Base-by-base conservation (phyloP, 2,329 filamentous ascomycete species). In the Aspergillus hiratsukae region DNA sequence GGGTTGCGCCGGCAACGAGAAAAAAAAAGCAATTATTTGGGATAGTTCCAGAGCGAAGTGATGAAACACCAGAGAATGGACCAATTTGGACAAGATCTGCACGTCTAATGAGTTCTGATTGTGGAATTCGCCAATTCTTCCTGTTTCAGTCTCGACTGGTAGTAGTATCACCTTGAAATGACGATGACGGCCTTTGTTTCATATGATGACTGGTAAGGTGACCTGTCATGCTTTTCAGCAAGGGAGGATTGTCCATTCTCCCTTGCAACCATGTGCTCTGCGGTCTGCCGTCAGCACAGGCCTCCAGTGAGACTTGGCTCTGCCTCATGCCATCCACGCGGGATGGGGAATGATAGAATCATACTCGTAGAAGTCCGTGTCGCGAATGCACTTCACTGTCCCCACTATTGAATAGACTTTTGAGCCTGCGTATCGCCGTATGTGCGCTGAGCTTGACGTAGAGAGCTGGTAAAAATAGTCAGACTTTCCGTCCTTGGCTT, bases 1-100 rank as follows among this genome's bases (percentile, higher is more conserved):
- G 6, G 40, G 58, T 61, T 58, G 57, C 53, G 43, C 29, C 49
- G 53, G 58, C 41, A 60, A 58, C 59, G 19, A 25, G 10, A 23
- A 41, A n/a, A 11, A 21, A 35, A 48, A 48, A 53, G 51, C 40
- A 53, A 46, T 48, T 25, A 51, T 40, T 10, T 31, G 17, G 25
- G 35, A 21, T 37, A 25, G 19, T 51, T 35, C 17, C 28, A 19
- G 14, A 14, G 14, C 31, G 14, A 17, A 37, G 14, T 7, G 14
- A 17, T 46, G 43, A 46, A 46, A 46, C 43, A 25, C 23, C 8
- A 5, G 14, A 46, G 25, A 19, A 27, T 46, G 19, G 21, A 23
- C 43, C 5, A 25, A 27, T 11, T 4, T 46, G 11, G 25, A 21
- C 23, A 46, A 23, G 43, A 46, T 46, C 43, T 46, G 43, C 43